Evolutionary conservation across 179 eudicot genomes (phyloP), one percentile per base, ranked within the genome.

Genomic region (Beta corolliflora): DNA sequence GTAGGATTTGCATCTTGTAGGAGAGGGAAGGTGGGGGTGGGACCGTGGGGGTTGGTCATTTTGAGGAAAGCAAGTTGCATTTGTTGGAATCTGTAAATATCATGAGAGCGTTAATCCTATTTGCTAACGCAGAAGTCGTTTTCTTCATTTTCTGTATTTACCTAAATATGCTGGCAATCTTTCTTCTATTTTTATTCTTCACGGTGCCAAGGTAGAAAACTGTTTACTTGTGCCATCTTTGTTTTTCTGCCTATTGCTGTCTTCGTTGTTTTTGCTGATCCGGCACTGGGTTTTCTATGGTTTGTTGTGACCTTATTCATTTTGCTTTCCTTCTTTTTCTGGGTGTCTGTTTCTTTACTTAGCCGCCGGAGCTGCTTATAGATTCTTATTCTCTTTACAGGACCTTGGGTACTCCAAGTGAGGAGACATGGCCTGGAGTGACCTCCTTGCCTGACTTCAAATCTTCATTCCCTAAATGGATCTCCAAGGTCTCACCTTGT

Each of bases 371-470:
- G 41, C 41, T 48, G 29, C 65, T 76, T 82, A 52, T 25, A 50
- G 25, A 65, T 48, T 79, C 15, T 25, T 70, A 15, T 7, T 78
- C 65, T 54, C 73, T 44, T 77, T 89, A 85, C 86, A 96, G 98
- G 81, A 81, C 93, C 73, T 76, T 90, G 90, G 99, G 99, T 71
- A 96, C 99, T 70, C 99, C 99, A 76, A 94, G 85, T 83, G 99
- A 96, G 82, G 93, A 96, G 77, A 88, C 91, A 75, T 96, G 98
- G 99, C 96, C 98, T 79, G 99, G 99, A 60, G 98, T 96, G 77
- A 89, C 94, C 70, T 91, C 98, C 83, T 88, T 94, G 80, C 97
- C 98, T 63, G 99, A 96, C 85, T 94, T 91, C 73, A 96, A 94
- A 77, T 85, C 92, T 77, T 82, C 94, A 58, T 96, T 96, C 73